Evolutionary conservation across 2,329 filamentous ascomycete species (phyloP), one percentile per base, ranked within the genome.

Genomic region (Colletotrichum sp.): DNA sequence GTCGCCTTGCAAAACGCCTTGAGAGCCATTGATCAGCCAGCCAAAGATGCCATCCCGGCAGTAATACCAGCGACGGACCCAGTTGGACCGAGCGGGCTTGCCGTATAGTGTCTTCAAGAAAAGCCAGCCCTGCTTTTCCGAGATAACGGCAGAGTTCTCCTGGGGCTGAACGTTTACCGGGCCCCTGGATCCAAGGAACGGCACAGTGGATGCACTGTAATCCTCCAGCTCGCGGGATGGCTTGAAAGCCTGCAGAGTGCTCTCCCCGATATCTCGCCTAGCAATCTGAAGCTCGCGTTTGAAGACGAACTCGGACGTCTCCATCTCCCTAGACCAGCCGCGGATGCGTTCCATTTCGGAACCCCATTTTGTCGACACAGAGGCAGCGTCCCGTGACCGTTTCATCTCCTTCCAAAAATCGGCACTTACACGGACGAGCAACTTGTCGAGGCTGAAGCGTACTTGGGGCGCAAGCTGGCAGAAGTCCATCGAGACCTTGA

Each of bases 21-120:
- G 92, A 1, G 92, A 88, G 5, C 95, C 95, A 81, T 98, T 96
- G 24, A 97, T 91, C 7, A 99, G 89, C 92, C 96, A 99, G 26
- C 97, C 97, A 84, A 99, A 99, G 74, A 99, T 97, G 52, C 97
- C 96, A 81, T 98, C 94, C 78, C 96, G 96, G 80, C 98, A 94
- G 83, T 98, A 99, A 82, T 97, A 98, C 97, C 97, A 99, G 69
- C 96, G 91, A 76, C 95, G 92, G 30, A 95, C 91, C 97, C 97
- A 99, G 55, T 92, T 91, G n/a, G 96, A 95, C 77, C 96, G 90
- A 16, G 96, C 95, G 1, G 96, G 96, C 84, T 98, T 99, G 44
- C 96, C 96, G 2, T 95, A 93, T 9, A 96, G 87, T 1, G 93
- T 95, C 68, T 95, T 91, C 79, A 98, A 84, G 83, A 96, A 98